Percentiles rank a stretch among this genome's conserved stretches.
Conservation (phyloP, 129 eudicot genomes). For the Lonicera japonica region DNA sequence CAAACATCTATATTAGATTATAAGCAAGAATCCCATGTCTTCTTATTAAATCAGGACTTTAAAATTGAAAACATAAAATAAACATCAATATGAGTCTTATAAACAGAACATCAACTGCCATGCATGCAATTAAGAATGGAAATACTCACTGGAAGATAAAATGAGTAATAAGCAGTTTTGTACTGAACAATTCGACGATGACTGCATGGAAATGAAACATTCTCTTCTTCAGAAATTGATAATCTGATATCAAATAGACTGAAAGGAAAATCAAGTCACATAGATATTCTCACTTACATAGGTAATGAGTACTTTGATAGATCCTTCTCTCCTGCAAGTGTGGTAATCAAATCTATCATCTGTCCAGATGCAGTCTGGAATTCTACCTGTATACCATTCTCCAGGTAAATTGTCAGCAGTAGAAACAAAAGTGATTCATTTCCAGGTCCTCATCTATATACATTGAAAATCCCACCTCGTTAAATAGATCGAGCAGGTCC, state of each 20-base stretch:
- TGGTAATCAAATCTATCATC: constrained; percentile 89
- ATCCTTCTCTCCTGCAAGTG: constrained; percentile 84
- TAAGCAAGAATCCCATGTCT: too few relatives aligned
- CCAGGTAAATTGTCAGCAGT: background rate
- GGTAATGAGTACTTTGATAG: constrained; percentile 78
- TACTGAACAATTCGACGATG: constrained; percentile 88
- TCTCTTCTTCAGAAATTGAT: constrained; percentile 5
- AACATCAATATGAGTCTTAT: background rate
- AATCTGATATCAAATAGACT: background rate
- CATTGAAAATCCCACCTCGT: constrained; percentile 48
- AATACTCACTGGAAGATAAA: constrained; percentile 80
- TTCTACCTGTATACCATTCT: constrained; percentile 61
- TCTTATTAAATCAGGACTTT: too few relatives aligned
- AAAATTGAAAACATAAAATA: too few relatives aligned
- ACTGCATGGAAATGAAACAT: constrained; percentile 39
- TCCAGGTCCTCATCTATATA: background rate
- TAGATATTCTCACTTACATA: constrained; percentile 33
- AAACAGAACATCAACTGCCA: background rate
- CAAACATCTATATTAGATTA: too few relatives aligned
- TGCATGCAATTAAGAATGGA: background rate
- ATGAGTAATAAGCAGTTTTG: constrained; percentile 93
- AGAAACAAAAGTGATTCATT: background rate
- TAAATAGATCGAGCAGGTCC: constrained; percentile 73
- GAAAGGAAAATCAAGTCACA: background rate
- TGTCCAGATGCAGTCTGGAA: constrained; percentile 87